Evolutionary conservation across 306 rosid genomes (phyloP).

Genomic region (Begonia loranthoides): DNA sequence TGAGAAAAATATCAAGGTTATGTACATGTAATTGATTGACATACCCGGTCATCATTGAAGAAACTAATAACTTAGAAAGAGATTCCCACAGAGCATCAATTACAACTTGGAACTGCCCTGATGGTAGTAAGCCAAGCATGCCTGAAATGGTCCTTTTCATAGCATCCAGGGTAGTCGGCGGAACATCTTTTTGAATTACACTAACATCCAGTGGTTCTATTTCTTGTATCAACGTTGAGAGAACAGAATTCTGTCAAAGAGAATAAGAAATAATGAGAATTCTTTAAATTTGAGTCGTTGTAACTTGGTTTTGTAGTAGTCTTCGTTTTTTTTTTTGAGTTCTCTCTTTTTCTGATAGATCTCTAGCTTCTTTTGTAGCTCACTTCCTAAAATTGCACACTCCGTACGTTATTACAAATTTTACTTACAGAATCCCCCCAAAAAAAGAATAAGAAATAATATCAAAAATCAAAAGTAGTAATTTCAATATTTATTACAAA

Average conservation of each 20-base stretch:
- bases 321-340: too few relatives aligned
- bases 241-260: conserved; percentile 47
- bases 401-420: too few relatives aligned
- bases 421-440: too few relatives aligned
- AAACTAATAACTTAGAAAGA: conserved; percentile 71
- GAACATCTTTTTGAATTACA: conserved; percentile 77
- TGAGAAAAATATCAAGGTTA: not conserved
- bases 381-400: too few relatives aligned
- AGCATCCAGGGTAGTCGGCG: conserved; percentile 73
- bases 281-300: not conserved
- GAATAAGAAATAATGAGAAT: not conserved
- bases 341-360: too few relatives aligned
- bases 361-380: too few relatives aligned
- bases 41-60: conserved; percentile 96
- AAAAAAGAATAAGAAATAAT: too few relatives aligned
- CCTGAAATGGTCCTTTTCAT: conserved; percentile 94
- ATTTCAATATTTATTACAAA: too few relatives aligned
- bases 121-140: conserved; percentile 91
- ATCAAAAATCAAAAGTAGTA: too few relatives aligned
- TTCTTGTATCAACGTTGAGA: conserved; percentile 67
- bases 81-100: conserved; percentile 92
- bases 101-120: conserved; percentile 73
- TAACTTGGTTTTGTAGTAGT: too few relatives aligned
- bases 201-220: conserved; percentile 88
- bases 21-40: conserved; percentile 1